These are phyloP conservation scores for Apiospora arundinis DNA, from an alignment of 2,329 filamentous ascomycete species.

Conservation along the genomic window DNA sequence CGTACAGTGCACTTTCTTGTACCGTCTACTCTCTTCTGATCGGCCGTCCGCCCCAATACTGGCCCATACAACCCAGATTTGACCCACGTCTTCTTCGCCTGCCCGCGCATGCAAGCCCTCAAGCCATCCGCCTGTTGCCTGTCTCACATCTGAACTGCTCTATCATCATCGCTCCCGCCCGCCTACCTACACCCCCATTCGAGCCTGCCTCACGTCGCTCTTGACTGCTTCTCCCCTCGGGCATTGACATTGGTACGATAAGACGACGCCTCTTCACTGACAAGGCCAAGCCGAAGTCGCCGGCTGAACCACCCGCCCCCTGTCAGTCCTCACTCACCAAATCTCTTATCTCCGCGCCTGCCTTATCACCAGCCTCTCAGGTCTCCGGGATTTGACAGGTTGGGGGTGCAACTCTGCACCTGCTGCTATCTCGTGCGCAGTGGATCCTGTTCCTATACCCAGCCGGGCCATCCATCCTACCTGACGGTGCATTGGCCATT, in stretches of 20 bases:
- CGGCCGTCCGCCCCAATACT: neutral
- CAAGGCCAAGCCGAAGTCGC: conserved; percentile 4
- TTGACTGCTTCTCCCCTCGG: neutral
- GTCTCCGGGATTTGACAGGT: neutral
- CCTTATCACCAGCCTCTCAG: conserved; percentile 14
- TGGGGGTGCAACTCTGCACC: neutral
- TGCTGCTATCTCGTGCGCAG: conserved; percentile 11
- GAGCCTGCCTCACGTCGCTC: neutral
- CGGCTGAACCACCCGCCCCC: neutral
- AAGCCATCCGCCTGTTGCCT: neutral
- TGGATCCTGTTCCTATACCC: neutral
- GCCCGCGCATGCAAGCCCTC: neutral
- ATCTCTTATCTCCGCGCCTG: conserved; percentile 13
- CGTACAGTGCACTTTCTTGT: conserved; percentile 5
- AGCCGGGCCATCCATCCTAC: neutral
- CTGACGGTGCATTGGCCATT: conserved; percentile 6
- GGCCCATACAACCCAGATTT: conserved; percentile 7
- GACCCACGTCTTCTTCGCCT: neutral
- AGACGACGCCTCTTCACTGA: neutral
- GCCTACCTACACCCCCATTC: neutral
- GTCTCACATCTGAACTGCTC: neutral
- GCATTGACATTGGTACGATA: neutral
- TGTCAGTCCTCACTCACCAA: neutral
- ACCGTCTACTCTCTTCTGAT: neutral
- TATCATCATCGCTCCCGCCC: neutral